Evolutionary conservation across 768 basidiomycete genomes (phyloP).

Genomic region (Tricholomella constricta): DNA sequence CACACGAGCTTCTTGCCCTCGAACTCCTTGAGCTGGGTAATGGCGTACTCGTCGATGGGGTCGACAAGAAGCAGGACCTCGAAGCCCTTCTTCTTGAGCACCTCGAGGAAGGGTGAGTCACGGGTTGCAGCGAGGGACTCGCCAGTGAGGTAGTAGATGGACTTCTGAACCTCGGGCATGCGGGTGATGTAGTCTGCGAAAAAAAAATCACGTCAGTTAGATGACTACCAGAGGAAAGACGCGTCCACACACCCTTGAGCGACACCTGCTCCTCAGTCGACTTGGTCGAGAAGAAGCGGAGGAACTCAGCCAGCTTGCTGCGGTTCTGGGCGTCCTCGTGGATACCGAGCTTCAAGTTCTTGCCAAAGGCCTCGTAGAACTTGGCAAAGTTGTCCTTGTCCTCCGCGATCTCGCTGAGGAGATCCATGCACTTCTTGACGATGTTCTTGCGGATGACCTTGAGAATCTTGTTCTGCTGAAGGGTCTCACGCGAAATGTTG

Average conservation of each 20-base stretch:
- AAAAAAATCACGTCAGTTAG: not conserved
- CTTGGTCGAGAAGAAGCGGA: constrained; percentile 98
- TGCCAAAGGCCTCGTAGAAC: constrained; percentile 98
- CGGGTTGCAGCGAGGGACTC: constrained; percentile 89
- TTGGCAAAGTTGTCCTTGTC: constrained; percentile 98
- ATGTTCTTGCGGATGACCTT: constrained; percentile 99
- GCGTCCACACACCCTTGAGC: constrained; percentile 70
- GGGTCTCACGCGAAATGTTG: constrained; percentile 99
- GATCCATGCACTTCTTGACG: constrained; percentile 96
- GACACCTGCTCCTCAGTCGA: constrained; percentile 87
- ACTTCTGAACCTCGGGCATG: constrained; percentile 98
- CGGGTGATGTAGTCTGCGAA: constrained; percentile 94
- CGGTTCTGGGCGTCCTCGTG: constrained; percentile 99
- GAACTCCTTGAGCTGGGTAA: constrained; percentile 99
- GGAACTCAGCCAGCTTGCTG: constrained; percentile 98
- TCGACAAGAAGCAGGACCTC: constrained; percentile 97
- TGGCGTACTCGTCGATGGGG: constrained; percentile 98
- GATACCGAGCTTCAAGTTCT: constrained; percentile 99
- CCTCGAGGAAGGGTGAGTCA: constrained; percentile 99
- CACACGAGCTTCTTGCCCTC: constrained; percentile 97
- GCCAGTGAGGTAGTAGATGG: constrained; percentile 99
- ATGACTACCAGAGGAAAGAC: not conserved
- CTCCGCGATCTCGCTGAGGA: constrained; percentile 95
- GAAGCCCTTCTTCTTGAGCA: constrained; percentile 99
- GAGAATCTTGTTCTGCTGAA: constrained; percentile 99